Evolutionary conservation across 169 alveolate species (phyloP), one percentile per base, ranked within the genome.

Genomic region (Cryptosporidium bovis): DNA sequence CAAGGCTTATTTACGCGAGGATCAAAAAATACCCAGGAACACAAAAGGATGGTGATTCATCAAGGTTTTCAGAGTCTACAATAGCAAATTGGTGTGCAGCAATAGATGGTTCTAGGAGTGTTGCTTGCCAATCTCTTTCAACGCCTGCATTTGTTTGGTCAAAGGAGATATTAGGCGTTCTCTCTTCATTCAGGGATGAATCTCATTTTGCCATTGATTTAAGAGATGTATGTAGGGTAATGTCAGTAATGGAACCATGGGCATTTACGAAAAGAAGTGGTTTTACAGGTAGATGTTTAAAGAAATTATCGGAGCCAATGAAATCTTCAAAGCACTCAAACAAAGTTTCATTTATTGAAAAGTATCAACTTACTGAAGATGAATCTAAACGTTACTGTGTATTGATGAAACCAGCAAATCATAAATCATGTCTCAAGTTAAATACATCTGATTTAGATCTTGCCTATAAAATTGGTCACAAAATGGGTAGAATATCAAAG

Each of bases 11-110:
- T 29, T 77, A 29, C 16, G 87, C 77, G 24, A 77, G 27, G 51
- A 77, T 77, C n/a, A 77, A 77, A 44, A 77, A 60, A 27, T 77
- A 77, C 13, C 87, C 87, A 1, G 87, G 87, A 3, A 58, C 71
- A 10, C 87, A 77, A 62, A 56, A 20, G 46, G 87, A 77, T 60
- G 87, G 87, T 29, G 65, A 18, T 8, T 58, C 66, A 15, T 34
- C 65, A 20, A 77, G 87, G 56, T 77, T 77, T 5, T 56, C 87
- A n/a, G 87, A 77, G 64, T 36, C 62, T 3, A 56, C 36, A 62
- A 77, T 77, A 36, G 87, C 87, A 27, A 62, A 60, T 40, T 77
- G 87, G 87, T 77, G 87, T 77, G 87, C 87, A 36, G 87, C 87
- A 29, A 77, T 77, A 77, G 87, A 77, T 60, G 87, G 87, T 77